Conservation (phyloP, 2,329 filamentous ascomycete species). For the Diaporthe caulivora region DNA sequence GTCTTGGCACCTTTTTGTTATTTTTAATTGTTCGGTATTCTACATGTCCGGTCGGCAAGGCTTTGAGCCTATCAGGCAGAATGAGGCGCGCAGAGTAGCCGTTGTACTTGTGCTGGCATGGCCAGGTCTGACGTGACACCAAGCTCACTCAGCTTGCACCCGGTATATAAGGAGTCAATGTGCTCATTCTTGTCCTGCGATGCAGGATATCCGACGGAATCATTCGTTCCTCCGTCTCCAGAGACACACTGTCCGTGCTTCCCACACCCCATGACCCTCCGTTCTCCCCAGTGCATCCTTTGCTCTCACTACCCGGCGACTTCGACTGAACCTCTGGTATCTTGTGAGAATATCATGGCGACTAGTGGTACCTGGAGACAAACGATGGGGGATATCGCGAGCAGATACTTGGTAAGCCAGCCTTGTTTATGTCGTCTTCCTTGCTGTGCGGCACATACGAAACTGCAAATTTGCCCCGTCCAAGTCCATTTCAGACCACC, state of each 20-base stretch:
- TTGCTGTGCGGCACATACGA: not conserved
- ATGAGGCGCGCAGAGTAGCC: conserved; percentile 16
- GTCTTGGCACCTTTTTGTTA: conserved; percentile 6
- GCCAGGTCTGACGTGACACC: not conserved
- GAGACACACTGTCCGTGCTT: not conserved
- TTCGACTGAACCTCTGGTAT: conserved; percentile 13
- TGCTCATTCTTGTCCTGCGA: conserved; percentile 25
- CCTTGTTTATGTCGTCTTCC: not conserved
- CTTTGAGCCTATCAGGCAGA: conserved; percentile 29
- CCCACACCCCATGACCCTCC: conserved; percentile 35
- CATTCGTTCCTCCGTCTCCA: not conserved
- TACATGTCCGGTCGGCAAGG: conserved; percentile 28
- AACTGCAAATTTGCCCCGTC: not conserved
- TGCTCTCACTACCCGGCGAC: conserved; percentile 17
- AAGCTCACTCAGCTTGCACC: conserved; percentile 3
- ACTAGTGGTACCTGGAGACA: conserved; percentile 22
- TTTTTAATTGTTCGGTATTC: not conserved
- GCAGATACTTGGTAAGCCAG: conserved; percentile 35
- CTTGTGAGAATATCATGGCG: conserved; percentile 2
- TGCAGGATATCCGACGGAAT: conserved; percentile 1
- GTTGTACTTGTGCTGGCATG: conserved; percentile 1
- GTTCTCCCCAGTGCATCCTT: conserved; percentile 16
- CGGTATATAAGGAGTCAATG: conserved; percentile 32
- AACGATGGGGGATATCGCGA: conserved; percentile 21
- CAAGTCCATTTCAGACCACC: conserved; percentile 1